These are phyloP conservation scores for Cyphellophora attinorum DNA, from an alignment of 2,329 filamentous ascomycete species.

Conservation along the genomic window DNA sequence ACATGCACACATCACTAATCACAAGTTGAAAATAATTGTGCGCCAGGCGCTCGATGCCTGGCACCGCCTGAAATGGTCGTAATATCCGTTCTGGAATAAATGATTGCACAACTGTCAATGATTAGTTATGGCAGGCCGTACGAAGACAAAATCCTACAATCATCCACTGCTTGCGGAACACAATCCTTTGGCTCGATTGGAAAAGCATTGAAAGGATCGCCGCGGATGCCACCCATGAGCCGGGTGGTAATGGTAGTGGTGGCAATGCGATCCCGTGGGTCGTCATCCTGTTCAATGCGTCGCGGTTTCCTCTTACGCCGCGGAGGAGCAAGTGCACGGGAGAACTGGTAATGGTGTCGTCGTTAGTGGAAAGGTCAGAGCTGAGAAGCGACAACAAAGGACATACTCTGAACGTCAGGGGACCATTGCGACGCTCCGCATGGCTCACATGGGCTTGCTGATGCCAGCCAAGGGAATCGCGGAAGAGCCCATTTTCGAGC, in stretches of 20 bases:
- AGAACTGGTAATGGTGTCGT: no score
- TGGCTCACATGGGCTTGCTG: no score
- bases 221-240: slow-evolving; percentile 1
- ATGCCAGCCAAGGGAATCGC: no score
- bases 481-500: no score
- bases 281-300: no score
- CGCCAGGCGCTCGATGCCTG: background rate
- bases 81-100: background rate
- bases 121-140: background rate
- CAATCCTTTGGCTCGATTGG: slow-evolving; percentile 2
- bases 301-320: no score
- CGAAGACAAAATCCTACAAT: slow-evolving; percentile 2
- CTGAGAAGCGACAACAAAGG: no score
- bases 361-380: no score
- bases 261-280: no score
- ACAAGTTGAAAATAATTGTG: slow-evolving; percentile 5
- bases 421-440: no score
- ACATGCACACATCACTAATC: slow-evolving; percentile 6
- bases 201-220: slow-evolving; percentile 6
- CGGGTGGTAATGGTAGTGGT: background rate
- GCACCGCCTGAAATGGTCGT: background rate
- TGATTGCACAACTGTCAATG: background rate
- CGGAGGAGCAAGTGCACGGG: no score
- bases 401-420: no score
- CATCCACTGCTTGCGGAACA: slow-evolving; percentile 5